phyloP scores from a whole-genome alignment of 129 eudicot species.

The Flaveria trinervia region DNA sequence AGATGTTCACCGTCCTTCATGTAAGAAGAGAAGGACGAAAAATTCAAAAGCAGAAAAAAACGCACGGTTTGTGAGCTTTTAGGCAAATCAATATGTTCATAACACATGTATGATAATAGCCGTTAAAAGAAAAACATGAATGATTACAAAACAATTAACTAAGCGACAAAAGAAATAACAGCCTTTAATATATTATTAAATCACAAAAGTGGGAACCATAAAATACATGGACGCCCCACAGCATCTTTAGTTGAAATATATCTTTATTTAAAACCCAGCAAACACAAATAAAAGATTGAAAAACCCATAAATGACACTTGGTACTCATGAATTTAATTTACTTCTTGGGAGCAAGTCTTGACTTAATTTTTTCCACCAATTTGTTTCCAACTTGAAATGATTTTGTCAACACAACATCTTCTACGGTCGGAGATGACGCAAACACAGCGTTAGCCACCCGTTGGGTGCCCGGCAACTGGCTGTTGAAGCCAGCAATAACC shows the following conservation, averaged over 20 bases:
- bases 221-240: neutral
- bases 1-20: too few relatives aligned
- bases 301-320: neutral
- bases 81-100: too few relatives aligned
- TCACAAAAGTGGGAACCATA: neutral
- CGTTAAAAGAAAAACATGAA: too few relatives aligned
- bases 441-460: constrained; percentile 63
- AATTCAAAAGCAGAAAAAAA: too few relatives aligned
- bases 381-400: constrained; percentile 68
- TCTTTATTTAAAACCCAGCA: neutral
- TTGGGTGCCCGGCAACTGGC: constrained; percentile 91
- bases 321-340: neutral
- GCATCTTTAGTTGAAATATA: neutral
- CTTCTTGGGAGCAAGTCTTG: constrained; percentile 63
- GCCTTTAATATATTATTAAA: too few relatives aligned
- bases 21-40: too few relatives aligned
- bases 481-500: constrained; percentile 60
- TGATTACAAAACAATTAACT: too few relatives aligned
- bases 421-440: constrained; percentile 59
- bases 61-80: too few relatives aligned
- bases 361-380: constrained; percentile 61
- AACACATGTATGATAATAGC: too few relatives aligned
- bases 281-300: neutral
- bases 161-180: too few relatives aligned
- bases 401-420: constrained; percentile 68